Base-by-base conservation (phyloP, 805 yeast species). In the Priceomyces medius region DNA sequence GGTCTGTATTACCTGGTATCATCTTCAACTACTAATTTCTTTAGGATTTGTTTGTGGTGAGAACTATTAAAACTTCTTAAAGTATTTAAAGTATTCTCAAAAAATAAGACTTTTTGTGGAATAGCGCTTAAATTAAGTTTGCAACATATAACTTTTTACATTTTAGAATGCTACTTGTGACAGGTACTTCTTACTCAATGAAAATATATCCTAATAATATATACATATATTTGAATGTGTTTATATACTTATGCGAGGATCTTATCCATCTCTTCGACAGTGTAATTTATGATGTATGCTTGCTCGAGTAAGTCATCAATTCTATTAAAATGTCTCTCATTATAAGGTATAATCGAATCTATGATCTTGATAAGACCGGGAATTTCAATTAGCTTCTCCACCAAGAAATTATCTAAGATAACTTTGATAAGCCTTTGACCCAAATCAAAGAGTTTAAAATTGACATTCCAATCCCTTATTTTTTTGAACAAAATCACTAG, bases 391-490 rank as follows among this genome's bases (percentile, higher is more conserved):
- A 90, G 60, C 42, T 71, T 71, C 14, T 79, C 80, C 21, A 83
- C 68, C 16, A 74, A 67, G 50, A 79, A 79, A 35, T 69, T 71
- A 31, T 67, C 63, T 44, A 93, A 66, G 24, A 91, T 64, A 18
- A 86, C 82, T 48, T 78, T 73, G 39, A 91, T 72, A 31, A 89
- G 65, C 43, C 80, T 81, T 63, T 91, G 99, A 9, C 96, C 86
- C 42, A 88, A 77, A 38, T 77, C 80, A 55, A 87, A 87, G 27
- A 88, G 81, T 55, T 81, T 80, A 40, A 87, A 85, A 61, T 88
- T 91, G 34, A 95, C 83, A 60, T 93, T 93, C 99, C 99, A 93
- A 58, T 88, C 96, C 53, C 97, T 79, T 16, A 90, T 73, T 54
- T 95, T 81, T 55, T 79, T 78, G 60, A 93, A 76, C 18, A 93